Evolutionary conservation across 2,329 filamentous ascomycete genomes (phyloP), one percentile per base, ranked within the genome.

Genomic region (Drechslerella coelobrocha): DNA sequence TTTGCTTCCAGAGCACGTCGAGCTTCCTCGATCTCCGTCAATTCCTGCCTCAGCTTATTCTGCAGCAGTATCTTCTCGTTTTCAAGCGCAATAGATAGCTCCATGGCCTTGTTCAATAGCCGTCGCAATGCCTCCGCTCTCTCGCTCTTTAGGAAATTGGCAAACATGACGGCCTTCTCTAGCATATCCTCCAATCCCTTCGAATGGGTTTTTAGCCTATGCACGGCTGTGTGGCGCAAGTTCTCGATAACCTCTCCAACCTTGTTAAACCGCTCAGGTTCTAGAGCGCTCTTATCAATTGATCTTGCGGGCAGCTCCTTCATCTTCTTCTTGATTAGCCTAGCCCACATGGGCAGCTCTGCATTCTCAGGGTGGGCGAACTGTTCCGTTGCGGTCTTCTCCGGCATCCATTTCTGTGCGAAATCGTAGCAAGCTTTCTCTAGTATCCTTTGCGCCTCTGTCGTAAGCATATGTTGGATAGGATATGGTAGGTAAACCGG

Each of bases 161-260:
- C 45, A 47, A 57, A 61, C 19, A 39, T 7, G 10, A 62, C 24
- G 2, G 56, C 34, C 29, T 39, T n/a, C 5, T 34, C 1, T 0
- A 69, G 4, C 53, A 69, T 53, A 5, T 48, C 14, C 17, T 62
- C 45, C 9, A 69, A 6, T 1, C 26, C 24, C 21, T 53, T 34
- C 1, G 45, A 47, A 10, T 55, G 43, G 2, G 41, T 51, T 23
- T 56, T 37, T 2, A 52, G 3, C 0, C 65, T 17, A 34, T 62
- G 65, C 14, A 69, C 57, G 8, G 26, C 57, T 1, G 52, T 59
- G 23, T 69, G 52, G 2, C 65, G 23, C 9, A 69, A 7, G 34
- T 48, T n/a, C 6, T 50, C 9, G n/a, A 69, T 31, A 48, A 9
- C 17, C 14, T 2, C 17, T 14, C 31, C 12, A 2, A 26, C 52